Base-by-base conservation (phyloP, 768 basidiomycete genomes). In the Mycena indigotica region DNA sequence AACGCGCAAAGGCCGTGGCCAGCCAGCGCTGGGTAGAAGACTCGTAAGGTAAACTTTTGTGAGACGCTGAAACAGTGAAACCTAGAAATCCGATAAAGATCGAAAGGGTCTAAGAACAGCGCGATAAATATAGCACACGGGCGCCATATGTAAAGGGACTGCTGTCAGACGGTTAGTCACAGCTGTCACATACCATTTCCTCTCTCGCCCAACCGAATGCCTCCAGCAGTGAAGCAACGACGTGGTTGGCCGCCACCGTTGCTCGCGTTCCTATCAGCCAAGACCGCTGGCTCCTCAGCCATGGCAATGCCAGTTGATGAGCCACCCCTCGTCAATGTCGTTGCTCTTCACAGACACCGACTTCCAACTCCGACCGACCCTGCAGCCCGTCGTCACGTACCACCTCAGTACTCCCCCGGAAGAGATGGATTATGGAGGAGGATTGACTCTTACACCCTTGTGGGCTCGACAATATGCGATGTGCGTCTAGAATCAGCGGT, bases 401-500 rank as follows among this genome's bases (percentile, higher is more conserved):
- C 88, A 25, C 79, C 82, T 66, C 83, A 73, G 65, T 90, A 78
- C 67, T 70, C 74, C 35, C 66, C 75, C 61, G 83, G 74, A n/a
- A 32, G 70, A 12, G 85, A 87, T 73, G 83, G 80, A 3, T 63
- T 74, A 53, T 89, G 87, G 87, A 77, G 80, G 40, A 82, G 77
- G 67, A 75, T 80, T 2, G 72, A 75, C 8, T 63, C 67, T 25
- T 90, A 86, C 73, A 81, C 84, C 13, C 71, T 89, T 35, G 89
- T 86, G 63, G 89, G 89, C n/a, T 85, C 84, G n/a, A 82, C 85
- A 15, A 75, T 86, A 35, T 82, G 86, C 66, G 58, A 73, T n/a
- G 83, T 83, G 65, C 74, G 84, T 75, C 53, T 19, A 28, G 41
- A 41, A 39, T 59, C 21, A 2, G 23, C 26, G 16, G 19, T 13